These are phyloP conservation scores for Zopfia rhizophila DNA, from an alignment of 2,329 filamentous ascomycete species.

Conservation along the genomic window DNA sequence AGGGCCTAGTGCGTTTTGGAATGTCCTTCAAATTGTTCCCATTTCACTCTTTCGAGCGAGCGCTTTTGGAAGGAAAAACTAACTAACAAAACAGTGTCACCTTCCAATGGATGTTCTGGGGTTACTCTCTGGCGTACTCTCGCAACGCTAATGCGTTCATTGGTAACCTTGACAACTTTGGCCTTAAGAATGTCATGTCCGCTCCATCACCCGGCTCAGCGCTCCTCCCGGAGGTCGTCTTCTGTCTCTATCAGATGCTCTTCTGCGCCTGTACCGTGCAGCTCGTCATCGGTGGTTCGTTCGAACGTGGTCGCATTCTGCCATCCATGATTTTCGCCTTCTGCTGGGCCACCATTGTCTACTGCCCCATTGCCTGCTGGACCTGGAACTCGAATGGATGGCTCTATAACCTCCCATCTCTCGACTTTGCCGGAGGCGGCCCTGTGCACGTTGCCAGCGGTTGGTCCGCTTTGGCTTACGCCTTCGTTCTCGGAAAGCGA, in stretches of 20 bases:
- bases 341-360: conserved; percentile 72
- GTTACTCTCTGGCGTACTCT: conserved; percentile 71
- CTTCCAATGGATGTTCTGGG: conserved; percentile 74
- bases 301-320: conserved; percentile 71
- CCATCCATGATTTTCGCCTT: conserved; percentile 72
- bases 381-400: conserved; percentile 75
- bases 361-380: conserved; percentile 72
- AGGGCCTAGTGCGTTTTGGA: no score
- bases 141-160: conserved; percentile 70
- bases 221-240: conserved; percentile 71
- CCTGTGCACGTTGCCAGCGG: conserved; percentile 73
- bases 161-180: conserved; percentile 70
- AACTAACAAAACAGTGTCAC: conserved; percentile 50
- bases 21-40: not conserved
- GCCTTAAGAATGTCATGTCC: conserved; percentile 68
- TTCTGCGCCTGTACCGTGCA: conserved; percentile 71
- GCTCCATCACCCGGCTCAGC: conserved; percentile 68
- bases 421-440: conserved; percentile 71
- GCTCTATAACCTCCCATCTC: conserved; percentile 69
- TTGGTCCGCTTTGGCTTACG: conserved; percentile 71
- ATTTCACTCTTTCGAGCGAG: not conserved
- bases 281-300: conserved; percentile 72
- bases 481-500: conserved; percentile 70
- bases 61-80: not conserved
- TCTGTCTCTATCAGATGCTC: conserved; percentile 72